Conservation (phyloP, 2,329 filamentous ascomycete species). For the Aspergillus fructus region DNA sequence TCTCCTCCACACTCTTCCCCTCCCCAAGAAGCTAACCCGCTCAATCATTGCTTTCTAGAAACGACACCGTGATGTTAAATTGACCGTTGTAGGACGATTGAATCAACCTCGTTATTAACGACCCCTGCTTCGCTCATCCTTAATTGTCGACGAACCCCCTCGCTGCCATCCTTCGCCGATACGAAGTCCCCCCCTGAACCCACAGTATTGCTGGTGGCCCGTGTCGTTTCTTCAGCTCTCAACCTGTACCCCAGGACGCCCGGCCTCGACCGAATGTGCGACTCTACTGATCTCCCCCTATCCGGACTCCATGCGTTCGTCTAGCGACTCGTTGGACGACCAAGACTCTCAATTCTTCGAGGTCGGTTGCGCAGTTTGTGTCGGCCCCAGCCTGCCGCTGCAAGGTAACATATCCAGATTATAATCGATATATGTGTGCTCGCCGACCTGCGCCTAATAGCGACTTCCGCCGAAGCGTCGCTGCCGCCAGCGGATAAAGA, state of each 20-base stretch:
- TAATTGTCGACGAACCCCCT: constrained; percentile 18
- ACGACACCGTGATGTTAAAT: constrained; percentile 19
- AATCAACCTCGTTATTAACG: constrained; percentile 14
- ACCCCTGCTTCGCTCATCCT: constrained; percentile 16
- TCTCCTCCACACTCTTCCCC: constrained; percentile 16
- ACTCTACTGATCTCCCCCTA: constrained; percentile 27
- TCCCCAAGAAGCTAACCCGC: constrained; percentile 13
- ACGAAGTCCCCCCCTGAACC: constrained; percentile 17
- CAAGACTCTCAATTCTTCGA: constrained; percentile 34
- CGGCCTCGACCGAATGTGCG: constrained; percentile 38
- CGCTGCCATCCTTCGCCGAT: constrained; percentile 6
- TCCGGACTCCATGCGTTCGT: constrained; percentile 41
- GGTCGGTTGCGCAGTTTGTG: constrained; percentile 29
- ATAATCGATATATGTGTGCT: constrained; percentile 21
- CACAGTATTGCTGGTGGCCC: constrained; percentile 13
- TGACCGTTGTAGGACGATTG: constrained; percentile 17
- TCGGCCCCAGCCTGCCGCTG: constrained; percentile 24
- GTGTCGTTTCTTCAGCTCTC: constrained; percentile 24
- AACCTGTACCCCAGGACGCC: constrained; percentile 16
- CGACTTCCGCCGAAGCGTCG: constrained; percentile 22
- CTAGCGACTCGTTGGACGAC: constrained; percentile 33
- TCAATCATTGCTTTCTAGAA: constrained; percentile 17
- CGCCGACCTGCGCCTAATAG: constrained; percentile 27
- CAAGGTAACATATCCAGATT: constrained; percentile 23
- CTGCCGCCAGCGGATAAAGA: constrained; percentile 28